Evolutionary conservation across 495 filamentous ascomycete genomes (phyloP), one percentile per base, ranked within the genome.

Genomic region (Penicillium turbatum): DNA sequence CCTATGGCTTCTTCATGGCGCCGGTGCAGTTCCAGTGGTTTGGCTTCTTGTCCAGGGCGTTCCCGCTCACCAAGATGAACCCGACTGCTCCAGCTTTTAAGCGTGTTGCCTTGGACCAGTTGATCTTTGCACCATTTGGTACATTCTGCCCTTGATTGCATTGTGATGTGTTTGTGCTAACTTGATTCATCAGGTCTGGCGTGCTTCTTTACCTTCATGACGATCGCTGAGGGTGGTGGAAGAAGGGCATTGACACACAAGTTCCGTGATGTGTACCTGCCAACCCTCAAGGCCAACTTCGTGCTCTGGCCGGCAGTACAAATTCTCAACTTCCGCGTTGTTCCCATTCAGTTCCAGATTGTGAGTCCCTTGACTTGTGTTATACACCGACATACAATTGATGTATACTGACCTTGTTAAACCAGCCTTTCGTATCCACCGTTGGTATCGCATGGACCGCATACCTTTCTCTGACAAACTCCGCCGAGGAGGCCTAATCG

Each of bases 401-500:
- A n/a, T n/a, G 32, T 47, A 34, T 39, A 47, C 31, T 57, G 11
- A 48, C 56, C 21, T 32, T 16, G 51, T 56, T 16, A 27, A 49
- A 54, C 34, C 56, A 97, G 93, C 95, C 95, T 2, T 97, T 99
- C 66, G 95, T 97, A 11, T 96, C 92, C 4, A 92, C 88, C 24
- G 74, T 99, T 51, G 95, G 95, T 79, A 97, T 99, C 59, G 91
- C 90, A 41, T 99, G 95, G 95, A 99, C 95, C n/a, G 92, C 90
- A 19, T 99, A 97, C 67, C 82, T 99, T 24, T 97, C 92, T 0
- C 79, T 99, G 5, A 93, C 89, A 49, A 99, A 97, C 67, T 87
- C 92, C 24, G 73, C 92, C 0, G 90, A 92, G 45, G 86, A 95
- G 46, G 65, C 71, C 31, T 72, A 63, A 66, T 43, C 16, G 8